Evolutionary conservation across 2,329 filamentous ascomycete genomes (phyloP).

Genomic region (Diaporthe citri): DNA sequence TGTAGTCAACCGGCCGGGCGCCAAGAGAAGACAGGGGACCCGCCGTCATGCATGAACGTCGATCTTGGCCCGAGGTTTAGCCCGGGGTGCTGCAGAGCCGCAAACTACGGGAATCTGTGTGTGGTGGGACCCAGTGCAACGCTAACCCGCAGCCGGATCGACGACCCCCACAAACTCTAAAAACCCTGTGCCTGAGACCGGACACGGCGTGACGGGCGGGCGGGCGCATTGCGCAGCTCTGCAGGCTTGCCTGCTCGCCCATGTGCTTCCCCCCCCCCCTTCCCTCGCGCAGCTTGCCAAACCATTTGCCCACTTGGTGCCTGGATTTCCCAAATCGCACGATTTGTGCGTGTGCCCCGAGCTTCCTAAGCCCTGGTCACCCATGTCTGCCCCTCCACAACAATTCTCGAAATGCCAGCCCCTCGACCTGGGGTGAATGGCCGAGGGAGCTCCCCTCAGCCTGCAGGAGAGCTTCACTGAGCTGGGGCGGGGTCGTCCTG

Average conservation of each 20-base stretch:
- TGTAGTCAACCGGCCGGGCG: slow-evolving; percentile 7
- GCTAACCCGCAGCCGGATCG: slow-evolving; percentile 16
- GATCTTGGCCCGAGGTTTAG: slow-evolving; percentile 24
- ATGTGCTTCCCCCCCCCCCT: neutral
- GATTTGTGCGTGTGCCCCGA: neutral
- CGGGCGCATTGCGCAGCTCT: neutral
- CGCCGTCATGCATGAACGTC: slow-evolving; percentile 4
- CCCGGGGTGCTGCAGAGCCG: slow-evolving; percentile 22
- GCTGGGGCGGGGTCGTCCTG: slow-evolving; percentile 8
- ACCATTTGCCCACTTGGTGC: neutral
- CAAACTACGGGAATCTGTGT: slow-evolving; percentile 9
- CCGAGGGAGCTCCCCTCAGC: neutral
- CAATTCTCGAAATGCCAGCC: neutral
- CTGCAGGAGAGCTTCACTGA: neutral
- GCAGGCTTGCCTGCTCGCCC: neutral
- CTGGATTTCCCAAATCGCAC: neutral
- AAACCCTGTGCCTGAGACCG: neutral
- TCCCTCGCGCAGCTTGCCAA: neutral
- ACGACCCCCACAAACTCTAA: slow-evolving; percentile 11
- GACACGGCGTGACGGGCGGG: neutral
- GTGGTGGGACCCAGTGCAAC: slow-evolving; percentile 13
- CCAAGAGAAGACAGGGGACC: neutral
- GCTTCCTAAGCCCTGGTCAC: neutral
- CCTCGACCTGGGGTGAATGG: neutral
- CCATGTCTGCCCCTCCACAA: neutral